phyloP scores from a whole-genome alignment of 2,329 filamentous ascomycete species.

The Ilyonectria robusta region DNA sequence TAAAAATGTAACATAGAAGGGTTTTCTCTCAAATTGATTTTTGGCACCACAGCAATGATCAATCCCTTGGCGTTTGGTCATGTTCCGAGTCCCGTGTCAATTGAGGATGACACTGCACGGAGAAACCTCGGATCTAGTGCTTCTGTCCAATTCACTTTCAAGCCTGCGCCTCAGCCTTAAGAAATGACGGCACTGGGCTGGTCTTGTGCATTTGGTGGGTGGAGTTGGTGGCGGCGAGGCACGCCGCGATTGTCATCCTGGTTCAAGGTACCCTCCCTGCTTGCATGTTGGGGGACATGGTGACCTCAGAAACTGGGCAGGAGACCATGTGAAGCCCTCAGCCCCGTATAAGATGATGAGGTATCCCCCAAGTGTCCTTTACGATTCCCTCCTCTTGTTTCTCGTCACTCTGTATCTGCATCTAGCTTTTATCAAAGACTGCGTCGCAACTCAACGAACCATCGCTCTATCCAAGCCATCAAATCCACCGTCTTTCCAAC shows the following conservation, averaged over 20 bases:
- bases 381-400: constrained; percentile 14
- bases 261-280: constrained; percentile 39
- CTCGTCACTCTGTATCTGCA: constrained; percentile 17
- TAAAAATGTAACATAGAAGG: constrained; percentile 47
- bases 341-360: constrained; percentile 45
- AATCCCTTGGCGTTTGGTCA: constrained; percentile 13
- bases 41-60: constrained; percentile 20
- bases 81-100: neutral
- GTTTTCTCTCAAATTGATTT: constrained; percentile 25
- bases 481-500: neutral
- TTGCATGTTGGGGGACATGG: constrained; percentile 42
- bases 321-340: constrained; percentile 37
- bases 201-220: constrained; percentile 25
- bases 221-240: constrained; percentile 39
- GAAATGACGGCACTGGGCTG: constrained; percentile 7
- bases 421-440: neutral
- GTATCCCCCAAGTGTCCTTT: constrained; percentile 28
- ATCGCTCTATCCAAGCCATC: neutral
- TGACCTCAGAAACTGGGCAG: constrained; percentile 48
- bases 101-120: neutral
- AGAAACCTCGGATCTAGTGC: neutral
- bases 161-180: constrained; percentile 15
- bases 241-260: constrained; percentile 39
- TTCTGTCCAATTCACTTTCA: neutral
- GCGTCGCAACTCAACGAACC: neutral